These are phyloP conservation scores for Phytophthora quininea DNA, from an alignment of 352 stramenopile genomes.

Conservation along the genomic window DNA sequence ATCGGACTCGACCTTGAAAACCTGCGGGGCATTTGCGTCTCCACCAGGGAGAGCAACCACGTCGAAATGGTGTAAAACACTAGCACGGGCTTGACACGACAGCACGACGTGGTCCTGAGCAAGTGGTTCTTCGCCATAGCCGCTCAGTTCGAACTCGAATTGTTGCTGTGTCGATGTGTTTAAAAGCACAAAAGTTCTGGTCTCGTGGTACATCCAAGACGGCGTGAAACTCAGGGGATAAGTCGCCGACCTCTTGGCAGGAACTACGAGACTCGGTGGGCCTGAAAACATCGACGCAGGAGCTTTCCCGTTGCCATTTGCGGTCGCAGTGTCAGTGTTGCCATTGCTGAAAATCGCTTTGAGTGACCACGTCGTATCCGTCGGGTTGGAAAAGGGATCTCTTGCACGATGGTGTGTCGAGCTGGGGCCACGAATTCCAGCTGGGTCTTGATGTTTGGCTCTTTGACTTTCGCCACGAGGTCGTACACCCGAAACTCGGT, in stretches of 20 bases:
- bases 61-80: constrained; percentile 74
- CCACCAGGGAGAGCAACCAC: constrained; percentile 63
- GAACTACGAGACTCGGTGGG: constrained; percentile 65
- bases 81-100: constrained; percentile 87
- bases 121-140: constrained; percentile 88
- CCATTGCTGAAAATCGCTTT: constrained; percentile 58
- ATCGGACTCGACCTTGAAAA: constrained; percentile 92
- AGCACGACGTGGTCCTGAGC: constrained; percentile 90
- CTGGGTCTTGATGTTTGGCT: constrained; percentile 85
- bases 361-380: constrained; percentile 84
- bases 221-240: constrained; percentile 88
- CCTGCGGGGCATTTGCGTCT: constrained; percentile 36
- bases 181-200: constrained; percentile 69
- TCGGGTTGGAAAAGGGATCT: constrained; percentile 92
- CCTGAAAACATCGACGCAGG: constrained; percentile 69
- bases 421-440: constrained; percentile 91
- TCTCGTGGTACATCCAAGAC: constrained; percentile 79
- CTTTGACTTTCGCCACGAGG: constrained; percentile 84
- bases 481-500: constrained; percentile 87
- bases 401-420: constrained; percentile 89
- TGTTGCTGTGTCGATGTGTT: constrained; percentile 87
- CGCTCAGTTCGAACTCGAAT: constrained; percentile 90
- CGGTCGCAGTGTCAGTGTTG: constrained; percentile 15
- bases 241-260: constrained; percentile 65
- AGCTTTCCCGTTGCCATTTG: constrained; percentile 14